Conservation (phyloP, 768 basidiomycete genomes). For the Leccinum variicolor region DNA sequence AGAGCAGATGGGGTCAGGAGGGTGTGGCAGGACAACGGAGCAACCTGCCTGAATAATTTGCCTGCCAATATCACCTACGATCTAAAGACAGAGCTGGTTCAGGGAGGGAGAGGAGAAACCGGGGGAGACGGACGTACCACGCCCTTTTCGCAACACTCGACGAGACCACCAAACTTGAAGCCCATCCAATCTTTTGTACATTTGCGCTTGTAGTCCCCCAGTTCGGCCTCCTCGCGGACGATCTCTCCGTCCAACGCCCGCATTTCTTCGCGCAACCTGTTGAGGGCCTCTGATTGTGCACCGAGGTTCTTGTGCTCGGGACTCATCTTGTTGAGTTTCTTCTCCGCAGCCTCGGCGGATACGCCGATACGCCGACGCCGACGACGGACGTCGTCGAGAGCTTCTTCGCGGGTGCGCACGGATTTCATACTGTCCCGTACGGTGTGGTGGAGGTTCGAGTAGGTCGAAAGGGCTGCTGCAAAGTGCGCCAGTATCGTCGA, state of each 20-base stretch:
- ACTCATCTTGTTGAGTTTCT: slow-evolving; percentile 86
- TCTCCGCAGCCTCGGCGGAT: slow-evolving; percentile 82
- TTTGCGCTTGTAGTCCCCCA: slow-evolving; percentile 81
- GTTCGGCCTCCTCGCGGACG: slow-evolving; percentile 70
- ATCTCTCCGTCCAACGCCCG: slow-evolving; percentile 77
- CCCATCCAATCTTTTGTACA: slow-evolving; percentile 69
- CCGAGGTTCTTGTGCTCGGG: slow-evolving; percentile 82
- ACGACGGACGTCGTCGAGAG: slow-evolving; percentile 70
- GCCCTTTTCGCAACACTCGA: slow-evolving; percentile 84
- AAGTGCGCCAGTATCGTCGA: slow-evolving; percentile 65
- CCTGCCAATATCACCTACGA: slow-evolving; percentile 50
- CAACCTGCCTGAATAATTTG: slow-evolving; percentile 38
- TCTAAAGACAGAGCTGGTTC: slow-evolving; percentile 24
- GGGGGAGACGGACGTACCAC: slow-evolving; percentile 33
- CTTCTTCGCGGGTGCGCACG: slow-evolving; percentile 82
- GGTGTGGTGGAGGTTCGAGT: slow-evolving; percentile 64
- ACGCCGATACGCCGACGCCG: slow-evolving; percentile 60
- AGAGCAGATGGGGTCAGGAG: slow-evolving; percentile 4
- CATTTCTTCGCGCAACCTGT: slow-evolving; percentile 73
- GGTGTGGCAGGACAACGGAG: background rate
- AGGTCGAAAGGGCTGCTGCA: slow-evolving; percentile 61
- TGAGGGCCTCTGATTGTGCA: slow-evolving; percentile 69
- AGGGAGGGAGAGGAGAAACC: background rate
- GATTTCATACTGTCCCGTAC: slow-evolving; percentile 70
- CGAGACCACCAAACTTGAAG: slow-evolving; percentile 82